phyloP scores from a whole-genome alignment of 108 stramenopile genomes.

The Pinguiococcus pyrenoidosus region DNA sequence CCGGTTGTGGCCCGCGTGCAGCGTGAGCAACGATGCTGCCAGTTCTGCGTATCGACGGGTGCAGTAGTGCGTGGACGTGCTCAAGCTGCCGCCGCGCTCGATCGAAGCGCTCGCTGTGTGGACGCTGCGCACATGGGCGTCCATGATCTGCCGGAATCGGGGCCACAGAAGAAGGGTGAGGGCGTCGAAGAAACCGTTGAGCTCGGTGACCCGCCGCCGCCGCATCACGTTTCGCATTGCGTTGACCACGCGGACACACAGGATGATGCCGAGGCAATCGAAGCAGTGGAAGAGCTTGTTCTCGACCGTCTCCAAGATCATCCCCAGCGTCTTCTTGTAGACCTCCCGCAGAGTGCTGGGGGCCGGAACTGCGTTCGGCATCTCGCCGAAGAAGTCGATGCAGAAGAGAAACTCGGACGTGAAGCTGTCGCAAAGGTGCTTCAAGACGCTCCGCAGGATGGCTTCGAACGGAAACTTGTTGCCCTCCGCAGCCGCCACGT shows the following conservation, averaged over 20 bases:
- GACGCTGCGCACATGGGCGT: constrained; percentile 66
- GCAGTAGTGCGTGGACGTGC: constrained; percentile 84
- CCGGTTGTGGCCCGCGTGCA: constrained; percentile 55
- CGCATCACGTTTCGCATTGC: constrained; percentile 71
- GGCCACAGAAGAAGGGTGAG: constrained; percentile 87
- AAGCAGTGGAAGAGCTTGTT: constrained; percentile 83
- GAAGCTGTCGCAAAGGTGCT: constrained; percentile 88
- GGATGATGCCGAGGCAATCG: constrained; percentile 81
- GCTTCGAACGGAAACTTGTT: constrained; percentile 79
- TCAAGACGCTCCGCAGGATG: constrained; percentile 71
- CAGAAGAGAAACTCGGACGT: constrained; percentile 91
- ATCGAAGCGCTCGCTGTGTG: constrained; percentile 60
- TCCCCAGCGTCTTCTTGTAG: constrained; percentile 61
- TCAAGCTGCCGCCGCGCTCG: constrained; percentile 70
- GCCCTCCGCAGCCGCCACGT: constrained; percentile 68
- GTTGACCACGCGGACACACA: constrained; percentile 93
- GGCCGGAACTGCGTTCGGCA: too few relatives aligned
- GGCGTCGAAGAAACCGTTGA: constrained; percentile 84
- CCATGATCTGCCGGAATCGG: constrained; percentile 81
- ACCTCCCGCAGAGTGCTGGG: too few relatives aligned
- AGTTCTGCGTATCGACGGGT: constrained; percentile 91
- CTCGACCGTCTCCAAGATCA: constrained; percentile 85
- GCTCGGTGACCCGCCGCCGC: constrained; percentile 57
- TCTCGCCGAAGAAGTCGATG: constrained; percentile 77
- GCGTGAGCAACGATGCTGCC: constrained; percentile 67